Evolutionary conservation across 2,329 filamentous ascomycete species (phyloP).

Genomic region (Cladosporium sp.): DNA sequence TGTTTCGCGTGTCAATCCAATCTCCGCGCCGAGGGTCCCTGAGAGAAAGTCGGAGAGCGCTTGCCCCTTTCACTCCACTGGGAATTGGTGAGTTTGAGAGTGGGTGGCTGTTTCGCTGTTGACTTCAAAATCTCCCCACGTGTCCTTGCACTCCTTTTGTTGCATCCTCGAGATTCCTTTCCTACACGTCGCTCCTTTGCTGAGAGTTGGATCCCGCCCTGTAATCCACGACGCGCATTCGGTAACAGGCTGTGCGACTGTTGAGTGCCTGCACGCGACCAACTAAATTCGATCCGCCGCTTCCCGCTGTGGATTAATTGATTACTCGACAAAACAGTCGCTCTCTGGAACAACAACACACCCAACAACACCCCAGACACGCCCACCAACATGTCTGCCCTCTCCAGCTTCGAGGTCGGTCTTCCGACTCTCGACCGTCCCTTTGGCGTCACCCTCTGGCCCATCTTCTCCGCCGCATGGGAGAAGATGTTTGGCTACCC

Average conservation of each 20-base stretch:
- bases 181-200: constrained; percentile 15
- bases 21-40: constrained; percentile 21
- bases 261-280: constrained; percentile 20
- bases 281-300: constrained; percentile 12
- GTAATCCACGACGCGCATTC: constrained; percentile 13
- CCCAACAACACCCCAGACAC: neutral
- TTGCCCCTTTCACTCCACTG: constrained; percentile 16
- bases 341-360: neutral
- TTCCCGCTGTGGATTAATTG: constrained; percentile 14
- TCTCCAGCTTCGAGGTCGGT: constrained; percentile 56
- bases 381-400: constrained; percentile 49
- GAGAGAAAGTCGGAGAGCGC: constrained; percentile 15
- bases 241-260: constrained; percentile 17
- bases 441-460: constrained; percentile 90
- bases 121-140: constrained; percentile 17
- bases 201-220: constrained; percentile 4
- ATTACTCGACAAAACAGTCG: constrained; percentile 1
- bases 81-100: neutral
- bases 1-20: constrained; percentile 20
- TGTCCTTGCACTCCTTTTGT: constrained; percentile 20
- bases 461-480: constrained; percentile 87
- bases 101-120: neutral
- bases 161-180: constrained; percentile 7
- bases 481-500: constrained; percentile 76
- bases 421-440: constrained; percentile 84